A percentile compares a stretch with the other conserved stretches of the same genome.
phyloP scores from a whole-genome alignment of 164 flowering plant genomes.

The Houttuynia cordata region DNA sequence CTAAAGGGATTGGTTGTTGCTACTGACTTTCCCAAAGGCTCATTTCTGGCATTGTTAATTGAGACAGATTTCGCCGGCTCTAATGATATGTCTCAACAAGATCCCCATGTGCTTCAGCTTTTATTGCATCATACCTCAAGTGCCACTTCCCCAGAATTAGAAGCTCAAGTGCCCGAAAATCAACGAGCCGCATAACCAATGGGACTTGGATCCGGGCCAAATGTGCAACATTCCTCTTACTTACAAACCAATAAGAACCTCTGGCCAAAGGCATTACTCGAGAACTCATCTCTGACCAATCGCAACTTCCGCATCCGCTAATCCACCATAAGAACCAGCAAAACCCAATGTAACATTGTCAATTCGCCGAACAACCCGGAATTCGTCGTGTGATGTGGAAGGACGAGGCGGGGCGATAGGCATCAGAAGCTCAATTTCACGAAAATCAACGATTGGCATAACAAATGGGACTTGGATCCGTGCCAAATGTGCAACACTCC shows the following conservation, averaged over 20 bases:
- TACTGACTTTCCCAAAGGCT: too few relatives aligned
- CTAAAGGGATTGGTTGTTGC: too few relatives aligned
- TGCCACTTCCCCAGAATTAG: neutral
- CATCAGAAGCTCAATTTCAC: neutral
- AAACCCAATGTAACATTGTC: neutral
- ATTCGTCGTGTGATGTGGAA: neutral
- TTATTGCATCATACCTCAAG: neutral
- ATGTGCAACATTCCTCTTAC: neutral
- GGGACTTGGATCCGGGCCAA: neutral
- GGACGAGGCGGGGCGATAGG: neutral
- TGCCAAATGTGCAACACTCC: neutral
- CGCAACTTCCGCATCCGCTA: neutral
- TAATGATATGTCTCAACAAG: neutral
- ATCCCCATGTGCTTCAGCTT: neutral
- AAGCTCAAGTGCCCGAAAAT: too few relatives aligned
- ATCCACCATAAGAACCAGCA: neutral
- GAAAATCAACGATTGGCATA: neutral
- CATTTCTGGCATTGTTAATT: too few relatives aligned
- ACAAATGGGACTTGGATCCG: neutral
- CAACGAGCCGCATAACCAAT: too few relatives aligned
- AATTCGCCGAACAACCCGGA: too few relatives aligned
- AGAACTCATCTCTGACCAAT: neutral
- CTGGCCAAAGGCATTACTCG: neutral
- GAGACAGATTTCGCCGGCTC: too few relatives aligned
- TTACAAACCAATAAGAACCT: neutral